Base-by-base conservation (phyloP, 495 filamentous ascomycete genomes). In the Aspergillus biplanus region DNA sequence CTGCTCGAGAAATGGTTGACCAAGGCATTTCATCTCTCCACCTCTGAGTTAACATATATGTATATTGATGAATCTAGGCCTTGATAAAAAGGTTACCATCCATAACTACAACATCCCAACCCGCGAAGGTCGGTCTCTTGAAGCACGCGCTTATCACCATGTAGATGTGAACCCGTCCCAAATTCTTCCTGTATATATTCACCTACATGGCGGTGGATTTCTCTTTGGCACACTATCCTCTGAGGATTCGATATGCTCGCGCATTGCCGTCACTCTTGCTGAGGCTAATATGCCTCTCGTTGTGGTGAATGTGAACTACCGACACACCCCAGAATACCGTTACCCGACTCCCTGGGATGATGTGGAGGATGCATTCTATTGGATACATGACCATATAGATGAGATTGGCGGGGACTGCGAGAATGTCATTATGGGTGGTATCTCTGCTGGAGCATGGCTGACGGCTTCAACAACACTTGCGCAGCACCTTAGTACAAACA, bases 171-270 rank as follows among this genome's bases (percentile, higher is more conserved):
- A 61, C n/a, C 8, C 48, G 1, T 69, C 75, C 1, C 48, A 77
- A 15, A 60, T 33, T n/a, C 66, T 82, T 6, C 82, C 82, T 0
- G 69, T 79, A 15, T 82, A 80, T 53, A 62, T 85, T 33, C 76
- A 83, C 63, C 71, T 80, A 35, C 82, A 85, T 64, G 82, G 82
- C 9, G 82, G 83, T 11, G 83, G 82, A 1, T 83, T 76, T 37
- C 56, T 83, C n/a, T 74, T 79, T 32, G 82, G 82, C 32, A 75
- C 70, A 0, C 67, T 82, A 5, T 58, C 68, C 16, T 76, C 81
- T 37, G 83, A 85, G 67, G 77, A 83, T 44, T 74, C 75, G n/a
- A 72, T 63, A 53, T 83, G 82, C 63, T 65, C 77, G 21, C 74
- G 73, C 8, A 75, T 79, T 54, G 65, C 82, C 16, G 66, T 67